Base-by-base conservation (phyloP, 352 stramenopile species). In the Globisporangium uncinulatum region DNA sequence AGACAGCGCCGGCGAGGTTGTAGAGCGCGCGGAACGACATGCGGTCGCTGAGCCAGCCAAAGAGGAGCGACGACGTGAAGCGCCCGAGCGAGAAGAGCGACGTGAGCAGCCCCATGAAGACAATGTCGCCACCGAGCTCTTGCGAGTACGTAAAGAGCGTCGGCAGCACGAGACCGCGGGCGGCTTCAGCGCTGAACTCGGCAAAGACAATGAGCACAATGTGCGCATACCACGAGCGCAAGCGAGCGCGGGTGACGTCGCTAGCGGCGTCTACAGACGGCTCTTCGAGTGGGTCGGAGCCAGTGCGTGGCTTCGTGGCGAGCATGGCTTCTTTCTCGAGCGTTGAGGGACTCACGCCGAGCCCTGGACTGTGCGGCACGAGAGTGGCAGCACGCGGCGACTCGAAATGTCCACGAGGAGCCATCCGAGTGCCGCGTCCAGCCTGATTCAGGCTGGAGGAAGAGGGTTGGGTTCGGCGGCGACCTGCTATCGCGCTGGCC, bases 61-160 rank as follows among this genome's bases (percentile, higher is more conserved):
- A 83, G 24, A 87, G 32, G 10, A 76, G 54, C 19, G 82, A 86
- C 42, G 79, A 86, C 31, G 85, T 65, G 53, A 89, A 79, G 14
- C 79, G 61, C 0, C 79, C 82, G 37, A 83, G 61, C 17, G 63
- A 80, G 62, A 89, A 92, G 8, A 92, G 49, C 9, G 81, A 73
- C 29, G 76, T 92, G 31, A 89, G 62, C 13, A 88, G 47, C 0
- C 67, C 76, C 56, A 88, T 74, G 52, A 79, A 75, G 52, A 62
- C 61, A 53, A 92, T 53, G 14, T 77, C 78, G 5, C 76, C 77
- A 7, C 71, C 79, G n/a, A 92, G 66, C 36, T 66, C 61, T 51
- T 86, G 51, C 6, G 71, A 62, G 55, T 92, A 92, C 6, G 66
- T 72, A 50, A 88, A 92, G 31, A 92, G 61, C 37, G 81, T 89